Conservation (phyloP, 169 alveolate species). For the Plasmodium gaboni region DNA sequence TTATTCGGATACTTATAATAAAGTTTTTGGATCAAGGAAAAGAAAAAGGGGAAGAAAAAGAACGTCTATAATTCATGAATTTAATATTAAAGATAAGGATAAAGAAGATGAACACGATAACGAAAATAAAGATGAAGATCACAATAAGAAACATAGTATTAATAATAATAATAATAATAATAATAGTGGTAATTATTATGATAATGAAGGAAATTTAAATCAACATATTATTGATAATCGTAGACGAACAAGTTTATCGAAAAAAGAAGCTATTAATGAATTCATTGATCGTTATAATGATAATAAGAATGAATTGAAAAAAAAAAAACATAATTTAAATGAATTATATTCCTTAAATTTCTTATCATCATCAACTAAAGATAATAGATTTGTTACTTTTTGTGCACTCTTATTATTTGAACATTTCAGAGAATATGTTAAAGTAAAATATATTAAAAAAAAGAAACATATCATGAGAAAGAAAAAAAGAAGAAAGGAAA, state of each 20-base stretch:
- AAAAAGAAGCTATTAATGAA: constrained; percentile 1
- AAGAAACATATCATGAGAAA: constrained; percentile 63
- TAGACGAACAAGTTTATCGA: not conserved
- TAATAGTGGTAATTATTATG: no score
- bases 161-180: no score
- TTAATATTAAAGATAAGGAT: not conserved
- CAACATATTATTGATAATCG: not conserved
- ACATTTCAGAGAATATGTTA: constrained; percentile 48
- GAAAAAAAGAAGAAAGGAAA: constrained; percentile 74
- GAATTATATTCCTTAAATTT: constrained; percentile 53
- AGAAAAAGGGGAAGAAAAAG: not conserved
- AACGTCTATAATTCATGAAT: not conserved
- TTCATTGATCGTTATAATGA: no score
- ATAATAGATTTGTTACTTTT: constrained; percentile 21
- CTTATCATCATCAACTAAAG: constrained; percentile 67
- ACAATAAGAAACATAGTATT: not conserved
- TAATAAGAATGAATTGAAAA: constrained; percentile 7
- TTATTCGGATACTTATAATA: constrained; percentile 29
- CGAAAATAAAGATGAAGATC: constrained; percentile 1
- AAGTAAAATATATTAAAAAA: constrained; percentile 59
- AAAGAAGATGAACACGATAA: constrained; percentile 7
- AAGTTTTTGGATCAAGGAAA: constrained; percentile 19
- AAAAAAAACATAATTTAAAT: constrained; percentile 38
- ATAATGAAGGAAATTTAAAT: no score
- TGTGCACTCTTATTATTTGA: constrained; percentile 56